Base-by-base conservation (phyloP, 2,329 filamentous ascomycete species). In the Aspergillus fumigatus region DNA sequence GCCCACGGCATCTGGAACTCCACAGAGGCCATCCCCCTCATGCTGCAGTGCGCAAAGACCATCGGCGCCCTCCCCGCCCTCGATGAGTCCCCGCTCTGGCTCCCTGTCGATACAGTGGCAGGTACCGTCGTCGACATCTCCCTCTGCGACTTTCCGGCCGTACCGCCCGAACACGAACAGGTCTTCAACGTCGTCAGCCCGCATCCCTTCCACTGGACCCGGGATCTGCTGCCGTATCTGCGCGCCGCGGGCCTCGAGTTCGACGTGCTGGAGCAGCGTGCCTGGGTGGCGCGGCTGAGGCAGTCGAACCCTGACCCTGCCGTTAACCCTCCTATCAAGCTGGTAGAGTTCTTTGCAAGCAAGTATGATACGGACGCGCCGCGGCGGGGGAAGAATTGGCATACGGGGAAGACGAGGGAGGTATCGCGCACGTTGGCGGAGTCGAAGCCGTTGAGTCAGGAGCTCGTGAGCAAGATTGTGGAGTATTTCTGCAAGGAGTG, bases 181-280 rank as follows among this genome's bases (percentile, higher is more conserved):
- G 74, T 84, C 17, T 82, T 79, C 56, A 81, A 85, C 56, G 70
- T 87, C 8, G 73, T 80, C n/a, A 84, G 84, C 56, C 76, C 77
- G 0, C 67, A 61, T 6, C 68, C 70, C 1, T 80, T 84, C 59
- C 63, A 78, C 40, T 85, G 82, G 81, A 82, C 79, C 0, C 56
- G 72, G 0, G 79, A 84, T 51, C 67, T 86, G 2, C 74, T 86
- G 0, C 82, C 82, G 1, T 75, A 76, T 3, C 68, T 86, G 17
- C 82, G 81, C 50, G 69, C 76, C 19, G 65, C 72, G 6, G 75
- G 83, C 1, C 59, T 73, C 2, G 70, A 61, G 1, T 73, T 73
- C 50, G 62, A 66, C 32, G 67, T 60, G 43, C 49, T 70, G 1
- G 52, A 55, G 7, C 65, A 64, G 19, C 55, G 58, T 4, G 66